Evolutionary conservation across 305 asterid species (phyloP).

Genomic region (Ilex paraguariensis): DNA sequence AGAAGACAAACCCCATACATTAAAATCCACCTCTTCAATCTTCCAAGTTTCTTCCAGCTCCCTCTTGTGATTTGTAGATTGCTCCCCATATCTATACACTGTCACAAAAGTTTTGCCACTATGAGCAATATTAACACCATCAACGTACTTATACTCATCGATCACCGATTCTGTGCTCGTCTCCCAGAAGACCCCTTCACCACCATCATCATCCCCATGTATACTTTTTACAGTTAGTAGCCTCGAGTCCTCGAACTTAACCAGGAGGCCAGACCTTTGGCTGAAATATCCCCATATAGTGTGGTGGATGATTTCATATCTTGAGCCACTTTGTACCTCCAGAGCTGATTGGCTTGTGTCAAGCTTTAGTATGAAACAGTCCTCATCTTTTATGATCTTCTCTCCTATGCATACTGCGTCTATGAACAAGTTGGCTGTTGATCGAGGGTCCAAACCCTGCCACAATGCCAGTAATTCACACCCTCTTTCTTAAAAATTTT

Average conservation of each 20-base stretch:
- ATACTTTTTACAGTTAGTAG: constrained; percentile 46
- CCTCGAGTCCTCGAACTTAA: constrained; percentile 81
- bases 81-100: constrained; percentile 75
- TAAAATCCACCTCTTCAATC: constrained; percentile 84
- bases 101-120: constrained; percentile 64
- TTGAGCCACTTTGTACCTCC: constrained; percentile 60
- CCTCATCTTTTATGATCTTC: constrained; percentile 54
- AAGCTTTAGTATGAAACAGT: constrained; percentile 73
- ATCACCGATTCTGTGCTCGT: constrained; percentile 72
- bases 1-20: constrained; percentile 52
- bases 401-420: constrained; percentile 92
- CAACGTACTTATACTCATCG: constrained; percentile 60
- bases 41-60: constrained; percentile 30
- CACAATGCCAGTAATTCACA: background rate
- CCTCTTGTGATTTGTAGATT: constrained; percentile 62
- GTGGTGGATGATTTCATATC: constrained; percentile 79
- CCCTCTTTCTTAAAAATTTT: no score
- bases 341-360: constrained; percentile 58
- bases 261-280: constrained; percentile 81
- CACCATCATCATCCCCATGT: constrained; percentile 13
- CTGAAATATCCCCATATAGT: constrained; percentile 95
- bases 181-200: constrained; percentile 74
- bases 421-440: constrained; percentile 71
- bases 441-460: constrained; percentile 86
- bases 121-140: constrained; percentile 83